A percentile compares a stretch with the other conserved stretches of the same genome.
Conservation (phyloP, 805 yeast genomes). For the Suhomyces vadensis region DNA sequence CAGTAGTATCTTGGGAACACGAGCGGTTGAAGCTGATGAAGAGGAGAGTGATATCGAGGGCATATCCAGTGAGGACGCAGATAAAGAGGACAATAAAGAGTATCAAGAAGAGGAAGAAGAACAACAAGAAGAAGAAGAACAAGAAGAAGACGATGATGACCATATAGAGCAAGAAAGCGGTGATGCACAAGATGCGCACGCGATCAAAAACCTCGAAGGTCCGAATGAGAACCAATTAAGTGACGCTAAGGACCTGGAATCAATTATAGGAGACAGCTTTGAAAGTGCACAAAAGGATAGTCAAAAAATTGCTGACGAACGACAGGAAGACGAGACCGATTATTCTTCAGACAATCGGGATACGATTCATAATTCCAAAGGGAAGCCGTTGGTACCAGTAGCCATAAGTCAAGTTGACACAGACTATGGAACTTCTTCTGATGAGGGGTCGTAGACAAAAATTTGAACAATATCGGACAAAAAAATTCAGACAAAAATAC, state of each 20-base stretch:
- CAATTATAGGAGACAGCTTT: constrained; percentile 6
- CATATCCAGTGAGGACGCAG: constrained; percentile 18
- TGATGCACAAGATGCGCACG: constrained; percentile 8
- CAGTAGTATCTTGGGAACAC: background rate
- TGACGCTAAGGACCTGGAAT: background rate
- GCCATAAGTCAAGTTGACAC: background rate
- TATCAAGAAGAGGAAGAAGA: constrained; percentile 14
- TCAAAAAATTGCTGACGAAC: background rate
- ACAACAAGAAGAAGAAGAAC: constrained; percentile 16
- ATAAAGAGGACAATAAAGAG: background rate
- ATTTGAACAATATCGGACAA: background rate
- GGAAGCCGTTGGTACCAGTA: background rate
- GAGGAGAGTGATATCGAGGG: constrained; percentile 17
- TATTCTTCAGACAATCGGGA: constrained; percentile 5
- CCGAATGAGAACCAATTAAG: background rate
- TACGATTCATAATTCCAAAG: background rate
- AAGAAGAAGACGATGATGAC: constrained; percentile 3
- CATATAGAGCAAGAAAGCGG: background rate
- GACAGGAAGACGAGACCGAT: constrained; percentile 6
- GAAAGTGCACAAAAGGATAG: background rate
- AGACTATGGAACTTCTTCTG: background rate
- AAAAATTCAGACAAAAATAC: background rate
- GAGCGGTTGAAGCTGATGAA: constrained; percentile 9
- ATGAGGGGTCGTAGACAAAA: background rate
- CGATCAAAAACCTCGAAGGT: too few species aligned